A percentile compares a stretch with the other conserved stretches of the same genome.
Evolutionary conservation across 257 asterid genomes (phyloP).

Genomic region (Solanum pinnatisectum): DNA sequence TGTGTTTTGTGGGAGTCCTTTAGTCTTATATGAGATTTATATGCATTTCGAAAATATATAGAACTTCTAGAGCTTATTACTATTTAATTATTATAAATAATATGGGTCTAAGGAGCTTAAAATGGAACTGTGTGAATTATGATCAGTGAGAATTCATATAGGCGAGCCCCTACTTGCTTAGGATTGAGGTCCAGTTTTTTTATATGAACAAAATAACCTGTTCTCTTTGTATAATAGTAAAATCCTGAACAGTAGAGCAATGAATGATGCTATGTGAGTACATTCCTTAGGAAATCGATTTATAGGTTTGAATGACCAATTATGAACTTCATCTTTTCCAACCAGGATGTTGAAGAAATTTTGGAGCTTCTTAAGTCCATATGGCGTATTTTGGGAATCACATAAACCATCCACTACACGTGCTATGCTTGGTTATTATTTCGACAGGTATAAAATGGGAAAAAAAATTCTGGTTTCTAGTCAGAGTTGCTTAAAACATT

Average conservation of each 20-base stretch:
- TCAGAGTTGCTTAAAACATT: neutral
- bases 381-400: constrained; percentile 87
- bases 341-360: constrained; percentile 95
- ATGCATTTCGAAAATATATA: neutral
- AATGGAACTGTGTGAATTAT: neutral
- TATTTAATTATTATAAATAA: neutral
- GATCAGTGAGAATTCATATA: neutral
- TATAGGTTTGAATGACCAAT: neutral
- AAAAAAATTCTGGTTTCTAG: neutral
- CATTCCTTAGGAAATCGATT: neutral
- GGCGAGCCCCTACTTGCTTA: neutral
- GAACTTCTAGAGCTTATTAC: neutral
- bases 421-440: constrained; percentile 91
- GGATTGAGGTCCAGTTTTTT: neutral
- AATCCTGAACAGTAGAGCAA: neutral
- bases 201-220: neutral
- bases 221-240: neutral
- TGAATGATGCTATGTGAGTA: neutral
- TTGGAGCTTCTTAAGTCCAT: constrained; percentile 92
- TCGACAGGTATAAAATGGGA: constrained; percentile 58
- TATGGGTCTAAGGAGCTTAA: neutral
- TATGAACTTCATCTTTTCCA: neutral
- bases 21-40: neutral
- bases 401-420: constrained; percentile 83
- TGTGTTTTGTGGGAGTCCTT: neutral